Percentiles rank a stretch among this genome's conserved stretches.
phyloP scores from a whole-genome alignment of 2,329 filamentous ascomycete genomes.

The Diaporthe citri region DNA sequence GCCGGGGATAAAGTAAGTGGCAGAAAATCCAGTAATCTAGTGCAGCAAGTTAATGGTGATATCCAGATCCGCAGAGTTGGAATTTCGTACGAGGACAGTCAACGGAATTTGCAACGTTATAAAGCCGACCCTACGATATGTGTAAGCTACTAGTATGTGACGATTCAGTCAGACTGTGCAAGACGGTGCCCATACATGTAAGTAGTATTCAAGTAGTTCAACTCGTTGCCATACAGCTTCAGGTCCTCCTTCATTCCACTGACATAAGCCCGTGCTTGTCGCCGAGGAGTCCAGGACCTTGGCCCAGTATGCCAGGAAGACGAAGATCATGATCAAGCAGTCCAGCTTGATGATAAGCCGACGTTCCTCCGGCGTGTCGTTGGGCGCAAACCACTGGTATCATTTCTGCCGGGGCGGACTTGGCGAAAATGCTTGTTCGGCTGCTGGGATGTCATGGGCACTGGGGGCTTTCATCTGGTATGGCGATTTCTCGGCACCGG shows the following conservation, averaged over 20 bases:
- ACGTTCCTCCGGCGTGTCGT: constrained; percentile 47
- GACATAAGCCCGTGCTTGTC: constrained; percentile 9
- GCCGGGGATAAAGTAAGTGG: neutral
- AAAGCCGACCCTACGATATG: neutral
- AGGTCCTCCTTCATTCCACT: constrained; percentile 33
- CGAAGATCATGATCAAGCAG: constrained; percentile 52
- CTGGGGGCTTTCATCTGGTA: neutral
- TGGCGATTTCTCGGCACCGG: neutral
- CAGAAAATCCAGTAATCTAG: constrained; percentile 13
- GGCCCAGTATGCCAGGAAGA: constrained; percentile 54
- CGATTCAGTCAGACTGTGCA: fast-evolving
- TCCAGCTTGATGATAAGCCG: constrained; percentile 51
- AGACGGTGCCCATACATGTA: neutral
- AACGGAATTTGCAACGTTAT: constrained; percentile 7
- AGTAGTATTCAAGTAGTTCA: constrained; percentile 1
- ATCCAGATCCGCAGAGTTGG: neutral
- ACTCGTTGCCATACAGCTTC: constrained; percentile 20
- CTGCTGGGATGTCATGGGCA: neutral
- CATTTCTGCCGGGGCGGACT: constrained; percentile 13
- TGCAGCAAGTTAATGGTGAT: neutral
- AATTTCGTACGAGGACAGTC: neutral
- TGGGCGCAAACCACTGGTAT: constrained; percentile 12
- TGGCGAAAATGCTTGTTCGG: constrained; percentile 23
- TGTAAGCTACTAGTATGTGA: neutral
- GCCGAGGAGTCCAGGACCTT: constrained; percentile 53